Conservation (phyloP, 2,329 filamentous ascomycete species). For the Colletotrichum sojae region DNA sequence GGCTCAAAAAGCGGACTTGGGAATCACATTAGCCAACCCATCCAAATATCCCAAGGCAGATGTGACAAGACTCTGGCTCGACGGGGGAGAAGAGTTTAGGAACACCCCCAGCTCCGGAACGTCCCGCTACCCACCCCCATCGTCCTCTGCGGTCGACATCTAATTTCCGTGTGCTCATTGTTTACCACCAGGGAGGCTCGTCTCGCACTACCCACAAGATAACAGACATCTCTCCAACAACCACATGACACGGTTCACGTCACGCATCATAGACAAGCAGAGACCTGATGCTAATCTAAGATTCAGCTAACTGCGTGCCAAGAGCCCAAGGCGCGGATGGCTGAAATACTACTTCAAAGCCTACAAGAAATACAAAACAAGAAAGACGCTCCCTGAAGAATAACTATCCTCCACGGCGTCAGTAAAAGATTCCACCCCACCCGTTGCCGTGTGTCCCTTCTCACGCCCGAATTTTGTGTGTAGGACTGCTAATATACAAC, state of each 20-base stretch:
- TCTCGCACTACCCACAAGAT: too few relatives aligned
- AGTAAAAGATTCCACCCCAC: slow-evolving; percentile 1
- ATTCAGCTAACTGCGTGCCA: slow-evolving; percentile 1
- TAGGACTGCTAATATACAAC: slow-evolving; percentile 36
- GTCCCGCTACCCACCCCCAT: too few relatives aligned
- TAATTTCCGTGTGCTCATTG: too few relatives aligned
- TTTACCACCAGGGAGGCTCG: too few relatives aligned
- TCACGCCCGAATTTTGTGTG: slow-evolving; percentile 18
- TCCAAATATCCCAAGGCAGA: too few relatives aligned
- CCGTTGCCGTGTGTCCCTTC: slow-evolving; percentile 12
- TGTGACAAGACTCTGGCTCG: too few relatives aligned
- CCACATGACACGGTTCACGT: not conserved
- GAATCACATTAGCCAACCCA: too few relatives aligned
- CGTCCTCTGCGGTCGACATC: too few relatives aligned
- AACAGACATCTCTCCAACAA: not conserved
- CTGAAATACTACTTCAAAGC: not conserved
- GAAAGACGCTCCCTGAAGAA: slow-evolving; percentile 1
- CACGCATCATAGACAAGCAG: not conserved
- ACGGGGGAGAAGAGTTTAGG: too few relatives aligned
- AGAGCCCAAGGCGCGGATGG: not conserved
- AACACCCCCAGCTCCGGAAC: too few relatives aligned
- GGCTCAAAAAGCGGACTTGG: too few relatives aligned
- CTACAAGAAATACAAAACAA: not conserved
- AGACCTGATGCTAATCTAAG: not conserved
- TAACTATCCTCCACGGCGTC: slow-evolving; percentile 6